Conservation (phyloP, 345 rosid genomes). For the Brassica incana region DNA sequence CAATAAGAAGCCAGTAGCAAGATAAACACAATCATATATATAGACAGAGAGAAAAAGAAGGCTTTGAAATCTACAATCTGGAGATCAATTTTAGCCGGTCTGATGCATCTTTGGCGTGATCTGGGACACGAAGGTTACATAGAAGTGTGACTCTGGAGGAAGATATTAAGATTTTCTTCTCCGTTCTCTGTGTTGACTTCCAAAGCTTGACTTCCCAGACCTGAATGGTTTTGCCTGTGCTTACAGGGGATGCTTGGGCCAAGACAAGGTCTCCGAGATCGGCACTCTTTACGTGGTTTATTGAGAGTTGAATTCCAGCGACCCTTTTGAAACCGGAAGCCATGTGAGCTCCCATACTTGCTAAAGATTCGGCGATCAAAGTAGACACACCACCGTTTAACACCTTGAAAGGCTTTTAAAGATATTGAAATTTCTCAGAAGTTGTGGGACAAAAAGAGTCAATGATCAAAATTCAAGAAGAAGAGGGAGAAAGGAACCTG, state of each 20-base stretch:
- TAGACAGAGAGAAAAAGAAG: background rate
- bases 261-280: constrained; percentile 64
- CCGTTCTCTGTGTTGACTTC: constrained; percentile 46
- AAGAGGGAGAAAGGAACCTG: constrained; percentile 46
- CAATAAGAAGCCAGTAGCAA: background rate
- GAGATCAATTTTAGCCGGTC: too few relatives aligned
- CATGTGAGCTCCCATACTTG: constrained; percentile 90
- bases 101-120: too few relatives aligned
- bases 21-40: background rate
- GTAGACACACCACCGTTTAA: constrained; percentile 95
- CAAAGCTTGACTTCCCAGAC: constrained; percentile 85
- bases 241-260: constrained; percentile 72
- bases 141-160: constrained; percentile 38
- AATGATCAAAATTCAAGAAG: background rate
- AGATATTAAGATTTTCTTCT: constrained; percentile 45
- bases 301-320: constrained; percentile 88
- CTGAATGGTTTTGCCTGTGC: constrained; percentile 74
- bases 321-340: constrained; percentile 74
- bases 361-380: constrained; percentile 75
- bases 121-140: too few relatives aligned
- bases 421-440: background rate
- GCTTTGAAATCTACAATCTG: background rate
- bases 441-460: background rate
- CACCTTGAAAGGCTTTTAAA: constrained; percentile 80
- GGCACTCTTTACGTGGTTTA: constrained; percentile 74